Evolutionary conservation across 1,284 basidiomycete genomes (phyloP).

Genomic region (Pseudozyma pruni): DNA sequence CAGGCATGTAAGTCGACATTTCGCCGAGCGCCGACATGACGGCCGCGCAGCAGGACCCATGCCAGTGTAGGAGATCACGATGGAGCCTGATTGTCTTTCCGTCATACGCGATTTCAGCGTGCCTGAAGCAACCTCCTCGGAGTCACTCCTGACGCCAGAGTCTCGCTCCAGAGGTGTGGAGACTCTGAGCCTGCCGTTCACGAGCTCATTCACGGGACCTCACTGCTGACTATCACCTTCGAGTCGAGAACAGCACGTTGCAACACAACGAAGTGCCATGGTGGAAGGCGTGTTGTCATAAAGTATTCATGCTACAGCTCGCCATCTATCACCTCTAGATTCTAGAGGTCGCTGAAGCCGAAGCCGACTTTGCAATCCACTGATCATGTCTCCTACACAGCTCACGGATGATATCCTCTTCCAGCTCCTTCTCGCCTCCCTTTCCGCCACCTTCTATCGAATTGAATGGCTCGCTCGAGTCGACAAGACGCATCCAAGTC

Average conservation of each 20-base stretch:
- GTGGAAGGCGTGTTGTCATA: too few relatives aligned
- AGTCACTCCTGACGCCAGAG: too few relatives aligned
- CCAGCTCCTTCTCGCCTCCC: constrained; percentile 75
- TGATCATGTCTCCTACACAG: constrained; percentile 78
- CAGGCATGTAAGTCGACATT: constrained; percentile 70
- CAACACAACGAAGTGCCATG: too few relatives aligned
- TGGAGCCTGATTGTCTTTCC: constrained; percentile 58
- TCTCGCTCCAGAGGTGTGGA: too few relatives aligned
- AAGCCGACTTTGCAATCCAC: constrained; percentile 72
- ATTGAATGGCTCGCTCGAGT: background rate
- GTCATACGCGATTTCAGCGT: background rate
- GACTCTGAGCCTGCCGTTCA: too few relatives aligned
- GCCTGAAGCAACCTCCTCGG: too few relatives aligned
- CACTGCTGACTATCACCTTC: too few relatives aligned
- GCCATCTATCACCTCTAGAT: too few relatives aligned
- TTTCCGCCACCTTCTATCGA: constrained; percentile 45
- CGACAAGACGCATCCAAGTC: constrained; percentile 77
- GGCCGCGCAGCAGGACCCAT: constrained; percentile 52
- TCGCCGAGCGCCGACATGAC: constrained; percentile 67
- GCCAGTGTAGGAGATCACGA: constrained; percentile 70
- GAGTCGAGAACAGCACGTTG: too few relatives aligned
- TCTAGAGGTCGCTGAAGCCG: constrained; percentile 4
- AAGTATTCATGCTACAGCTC: too few relatives aligned
- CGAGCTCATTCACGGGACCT: too few relatives aligned
- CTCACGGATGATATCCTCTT: constrained; percentile 86